Conservation (phyloP, 2,329 filamentous ascomycete species). For the Cladophialophora exuberans region DNA sequence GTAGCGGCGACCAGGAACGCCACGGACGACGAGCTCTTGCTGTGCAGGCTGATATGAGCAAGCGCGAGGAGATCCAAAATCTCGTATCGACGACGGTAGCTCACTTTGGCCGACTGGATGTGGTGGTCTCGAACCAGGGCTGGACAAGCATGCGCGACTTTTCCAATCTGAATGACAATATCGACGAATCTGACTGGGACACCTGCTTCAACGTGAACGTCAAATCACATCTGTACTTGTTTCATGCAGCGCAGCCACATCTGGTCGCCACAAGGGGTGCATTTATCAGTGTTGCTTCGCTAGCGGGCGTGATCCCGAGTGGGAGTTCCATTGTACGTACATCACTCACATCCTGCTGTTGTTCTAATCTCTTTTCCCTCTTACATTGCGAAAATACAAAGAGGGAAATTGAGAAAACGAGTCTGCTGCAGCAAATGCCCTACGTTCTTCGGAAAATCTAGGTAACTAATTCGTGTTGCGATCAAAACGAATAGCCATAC, state of each 20-base stretch:
- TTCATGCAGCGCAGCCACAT: conserved; percentile 56
- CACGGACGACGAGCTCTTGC: background rate
- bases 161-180: conserved; percentile 25
- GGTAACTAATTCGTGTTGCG: too few species aligned
- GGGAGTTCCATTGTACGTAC: background rate
- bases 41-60: background rate
- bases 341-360: background rate
- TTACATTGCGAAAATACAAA: too few species aligned
- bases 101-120: background rate
- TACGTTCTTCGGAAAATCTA: too few species aligned
- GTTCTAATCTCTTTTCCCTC: background rate
- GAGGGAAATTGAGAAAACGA: too few species aligned
- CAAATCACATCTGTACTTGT: conserved; percentile 62
- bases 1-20: background rate
- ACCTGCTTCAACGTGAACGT: conserved; percentile 63
- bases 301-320: background rate
- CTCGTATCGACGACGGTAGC: background rate
- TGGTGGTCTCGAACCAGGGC: background rate
- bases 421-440: too few species aligned
- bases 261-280: conserved; percentile 40
- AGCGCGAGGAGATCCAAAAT: background rate
- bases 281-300: background rate
- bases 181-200: conserved; percentile 61
- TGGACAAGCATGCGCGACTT: conserved; percentile 36
- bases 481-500: conserved; percentile 56